Evolutionary conservation across 2,329 filamentous ascomycete species (phyloP), one percentile per base, ranked within the genome.

Genomic region (Talaromyces islandicus): DNA sequence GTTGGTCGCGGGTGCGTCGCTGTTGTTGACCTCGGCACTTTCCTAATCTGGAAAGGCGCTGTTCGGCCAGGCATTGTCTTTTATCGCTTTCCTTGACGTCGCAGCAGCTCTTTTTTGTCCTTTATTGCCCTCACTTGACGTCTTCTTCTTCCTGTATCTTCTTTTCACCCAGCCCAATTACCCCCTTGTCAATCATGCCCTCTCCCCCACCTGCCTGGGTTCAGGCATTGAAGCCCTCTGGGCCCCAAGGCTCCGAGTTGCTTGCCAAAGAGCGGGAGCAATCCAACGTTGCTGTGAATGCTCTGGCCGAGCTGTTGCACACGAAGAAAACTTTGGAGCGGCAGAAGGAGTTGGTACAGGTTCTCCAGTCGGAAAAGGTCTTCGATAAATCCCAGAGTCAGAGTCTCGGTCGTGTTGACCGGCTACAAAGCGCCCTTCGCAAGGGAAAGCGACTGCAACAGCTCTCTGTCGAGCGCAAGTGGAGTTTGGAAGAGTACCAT

Each of bases 301-400:
- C 86, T 69, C 79, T 92, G 9, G 84, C 87, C 53, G 80, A 84
- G 56, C 86, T 90, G 67, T 79, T 92, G 53, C 88, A 89, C 73
- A 88, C 87, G 24, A 84, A 85, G 67, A 81, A 87, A 61, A 80
- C 80, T 5, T 78, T 91, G 11, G 80, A 86, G 60, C 80, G 83
- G 50, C 86, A 87, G 67, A 75, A 82, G 1, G 77, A 77, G 25
- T 80, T 92, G 29, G 76, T 91, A 6, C 75, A 82, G 54, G 80
- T 90, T n/a, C 80, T 92, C 5, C 78, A 86, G 66, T 72, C 80
- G 0, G 88, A 92, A 61, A 83, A 84, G 57, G 81, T 91, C 60
- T 92, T 92, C 66, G 87, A 92, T 75, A 92, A 92, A 77, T 85
- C 85, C 3, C 85, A 88, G 64, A 91, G 91, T 71, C 90, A 91